These are phyloP conservation scores for Tylopilus orsonianus DNA, from an alignment of 1,284 basidiomycete genomes.

Conservation along the genomic window DNA sequence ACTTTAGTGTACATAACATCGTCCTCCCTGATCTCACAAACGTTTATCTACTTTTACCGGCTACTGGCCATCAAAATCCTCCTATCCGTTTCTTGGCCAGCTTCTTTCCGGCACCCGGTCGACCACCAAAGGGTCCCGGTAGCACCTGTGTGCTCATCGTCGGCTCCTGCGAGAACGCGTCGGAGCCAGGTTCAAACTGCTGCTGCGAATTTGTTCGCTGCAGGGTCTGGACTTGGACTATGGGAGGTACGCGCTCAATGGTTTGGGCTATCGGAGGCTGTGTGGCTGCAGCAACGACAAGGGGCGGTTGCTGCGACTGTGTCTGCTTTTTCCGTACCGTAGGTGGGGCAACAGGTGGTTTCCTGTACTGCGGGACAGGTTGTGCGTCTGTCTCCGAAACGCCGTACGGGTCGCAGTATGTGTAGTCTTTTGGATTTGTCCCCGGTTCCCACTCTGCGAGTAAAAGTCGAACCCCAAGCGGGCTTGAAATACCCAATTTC, in stretches of 20 bases:
- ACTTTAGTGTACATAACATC: too few relatives aligned
- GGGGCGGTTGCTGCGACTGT: conserved; percentile 34
- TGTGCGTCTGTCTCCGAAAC: conserved; percentile 28
- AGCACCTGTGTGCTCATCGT: conserved; percentile 68
- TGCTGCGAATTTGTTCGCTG: conserved; percentile 22
- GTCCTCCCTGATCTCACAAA: not conserved
- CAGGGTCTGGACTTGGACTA: conserved; percentile 5
- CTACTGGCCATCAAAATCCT: conserved; percentile 58
- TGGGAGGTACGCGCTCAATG: conserved; percentile 8
- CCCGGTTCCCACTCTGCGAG: conserved; percentile 68
- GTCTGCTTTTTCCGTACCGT: conserved; percentile 24
- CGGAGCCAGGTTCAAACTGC: conserved; percentile 9
- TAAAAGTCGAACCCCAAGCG: conserved; percentile 58
- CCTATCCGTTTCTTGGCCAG: conserved; percentile 67
- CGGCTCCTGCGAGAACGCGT: conserved; percentile 43
- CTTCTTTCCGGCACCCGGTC: conserved; percentile 49
- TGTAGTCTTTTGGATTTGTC: conserved; percentile 47
- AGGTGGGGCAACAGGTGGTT: not conserved
- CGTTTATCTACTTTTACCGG: not conserved
- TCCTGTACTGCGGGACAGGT: conserved; percentile 19
- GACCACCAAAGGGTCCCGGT: conserved; percentile 70
- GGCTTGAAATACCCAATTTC: conserved; percentile 26
- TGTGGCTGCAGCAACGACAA: conserved; percentile 32
- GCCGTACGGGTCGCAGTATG: conserved; percentile 57
- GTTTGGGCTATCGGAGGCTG: conserved; percentile 19